Percentiles rank a stretch among this genome's conserved stretches.
These are phyloP conservation scores for Acanthochlamys bracteata DNA, from an alignment of 106 monocot species.

Conservation along the genomic window DNA sequence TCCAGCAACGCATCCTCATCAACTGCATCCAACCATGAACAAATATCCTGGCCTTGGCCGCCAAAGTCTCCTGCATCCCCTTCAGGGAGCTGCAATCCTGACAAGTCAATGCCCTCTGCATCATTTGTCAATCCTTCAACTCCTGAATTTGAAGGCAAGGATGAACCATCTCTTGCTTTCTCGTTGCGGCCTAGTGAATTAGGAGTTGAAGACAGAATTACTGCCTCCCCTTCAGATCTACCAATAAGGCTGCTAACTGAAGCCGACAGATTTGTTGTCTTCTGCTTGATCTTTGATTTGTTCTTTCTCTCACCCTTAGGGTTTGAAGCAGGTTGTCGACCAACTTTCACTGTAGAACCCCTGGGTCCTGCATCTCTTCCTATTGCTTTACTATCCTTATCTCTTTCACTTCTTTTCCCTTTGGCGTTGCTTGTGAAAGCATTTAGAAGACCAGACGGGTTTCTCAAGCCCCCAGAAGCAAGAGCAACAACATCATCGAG, in stretches of 20 bases:
- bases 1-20: constrained; percentile 45
- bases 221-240: constrained; percentile 5
- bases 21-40: constrained; percentile 29
- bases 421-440: constrained; percentile 37
- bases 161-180: constrained; percentile 11
- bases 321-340: constrained; percentile 29
- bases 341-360: constrained; percentile 16
- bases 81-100: constrained; percentile 21
- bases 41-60: constrained; percentile 43
- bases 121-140: constrained; percentile 16
- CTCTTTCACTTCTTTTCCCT: constrained; percentile 59
- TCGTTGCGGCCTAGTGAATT: constrained; percentile 8
- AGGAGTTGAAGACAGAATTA: constrained; percentile 1
- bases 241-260: constrained; percentile 15
- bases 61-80: constrained; percentile 29
- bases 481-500: constrained; percentile 52
- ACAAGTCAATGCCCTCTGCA: constrained; percentile 15
- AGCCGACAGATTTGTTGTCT: constrained; percentile 34
- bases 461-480: constrained; percentile 14
- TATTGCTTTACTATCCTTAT: constrained; percentile 37
- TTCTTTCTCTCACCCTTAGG: constrained; percentile 42
- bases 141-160: not conserved
- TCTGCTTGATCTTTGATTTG: constrained; percentile 46
- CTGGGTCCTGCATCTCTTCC: constrained; percentile 20
- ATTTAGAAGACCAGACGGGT: constrained; percentile 23